A percentile compares a stretch with the other conserved stretches of the same genome.
Evolutionary conservation across 768 basidiomycete genomes (phyloP).

Genomic region (Termitomyces sp.): DNA sequence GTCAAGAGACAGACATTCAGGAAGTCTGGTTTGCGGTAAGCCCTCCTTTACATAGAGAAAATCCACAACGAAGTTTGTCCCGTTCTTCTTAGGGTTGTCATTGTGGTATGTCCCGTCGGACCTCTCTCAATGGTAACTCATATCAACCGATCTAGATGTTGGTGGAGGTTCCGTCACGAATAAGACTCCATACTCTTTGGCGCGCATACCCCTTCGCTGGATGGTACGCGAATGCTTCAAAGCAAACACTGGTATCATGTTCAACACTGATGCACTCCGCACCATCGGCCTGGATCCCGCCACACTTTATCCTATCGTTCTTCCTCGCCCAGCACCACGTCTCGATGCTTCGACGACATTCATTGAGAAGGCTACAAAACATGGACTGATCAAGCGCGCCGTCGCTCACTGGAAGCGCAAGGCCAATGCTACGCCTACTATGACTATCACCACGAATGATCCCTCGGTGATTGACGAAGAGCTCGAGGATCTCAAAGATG

Average conservation of each 20-base stretch:
- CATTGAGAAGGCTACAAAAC: not conserved
- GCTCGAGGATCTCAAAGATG: slow-evolving; percentile 48
- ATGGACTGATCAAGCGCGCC: not conserved
- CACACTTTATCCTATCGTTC: slow-evolving; percentile 31
- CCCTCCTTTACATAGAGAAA: not conserved
- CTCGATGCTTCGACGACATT: slow-evolving; percentile 7
- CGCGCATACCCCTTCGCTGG: slow-evolving; percentile 57
- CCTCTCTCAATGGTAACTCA: not conserved
- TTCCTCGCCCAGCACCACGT: slow-evolving; percentile 27
- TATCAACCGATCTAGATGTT: slow-evolving; percentile 31
- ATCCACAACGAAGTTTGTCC: not conserved
- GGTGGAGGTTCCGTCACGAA: slow-evolving; percentile 55
- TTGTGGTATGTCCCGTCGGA: slow-evolving; percentile 24
- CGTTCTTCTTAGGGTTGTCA: slow-evolving; percentile 35
- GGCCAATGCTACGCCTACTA: slow-evolving; percentile 8
- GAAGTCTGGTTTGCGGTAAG: slow-evolving; percentile 66
- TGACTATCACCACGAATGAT: not conserved
- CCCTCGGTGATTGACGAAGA: slow-evolving; percentile 30
- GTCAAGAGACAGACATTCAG: slow-evolving; percentile 34
- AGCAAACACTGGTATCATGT: slow-evolving; percentile 53
- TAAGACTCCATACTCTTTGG: slow-evolving; percentile 33
- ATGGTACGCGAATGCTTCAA: slow-evolving; percentile 68
- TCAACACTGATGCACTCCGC: slow-evolving; percentile 41
- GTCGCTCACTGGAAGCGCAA: not conserved
- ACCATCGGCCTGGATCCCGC: slow-evolving; percentile 38